These are phyloP conservation scores for Fraxinus anomala DNA, from an alignment of 257 asterid species.

Conservation along the genomic window DNA sequence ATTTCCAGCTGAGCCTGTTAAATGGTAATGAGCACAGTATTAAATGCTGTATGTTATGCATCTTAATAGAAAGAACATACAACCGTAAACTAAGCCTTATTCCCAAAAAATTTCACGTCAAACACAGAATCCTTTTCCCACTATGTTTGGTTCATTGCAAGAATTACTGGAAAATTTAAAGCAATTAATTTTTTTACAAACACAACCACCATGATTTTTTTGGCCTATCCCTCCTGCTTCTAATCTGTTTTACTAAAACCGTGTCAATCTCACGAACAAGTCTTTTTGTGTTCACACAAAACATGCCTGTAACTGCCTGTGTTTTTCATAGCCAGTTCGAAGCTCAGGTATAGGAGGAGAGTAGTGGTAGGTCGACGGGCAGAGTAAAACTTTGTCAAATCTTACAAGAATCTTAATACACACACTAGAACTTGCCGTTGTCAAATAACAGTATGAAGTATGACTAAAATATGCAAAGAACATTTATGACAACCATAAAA, in stretches of 20 bases:
- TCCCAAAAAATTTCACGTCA: neutral
- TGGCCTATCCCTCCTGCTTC: neutral
- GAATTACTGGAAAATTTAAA: neutral
- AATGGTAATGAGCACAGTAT: neutral
- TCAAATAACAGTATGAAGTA: neutral
- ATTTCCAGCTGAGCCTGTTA: constrained; percentile 85
- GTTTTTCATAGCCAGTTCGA: neutral
- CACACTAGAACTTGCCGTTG: neutral
- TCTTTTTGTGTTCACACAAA: neutral
- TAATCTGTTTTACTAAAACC: neutral
- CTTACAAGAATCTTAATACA: neutral
- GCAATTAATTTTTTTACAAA: neutral
- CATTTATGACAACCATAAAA: neutral
- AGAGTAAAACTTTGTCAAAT: neutral
- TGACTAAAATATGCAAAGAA: neutral
- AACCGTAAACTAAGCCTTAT: neutral
- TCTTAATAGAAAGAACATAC: neutral
- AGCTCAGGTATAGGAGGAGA: neutral
- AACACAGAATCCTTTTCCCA: neutral
- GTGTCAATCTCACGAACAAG: neutral
- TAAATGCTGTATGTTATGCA: neutral
- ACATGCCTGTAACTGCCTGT: neutral
- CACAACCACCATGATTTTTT: neutral
- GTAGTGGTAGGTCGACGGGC: neutral
- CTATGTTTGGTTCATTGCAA: neutral